Evolutionary conservation across 495 filamentous ascomycete genomes (phyloP), one percentile per base, ranked within the genome.

Genomic region (Pseudomonodictys pantanalensis): DNA sequence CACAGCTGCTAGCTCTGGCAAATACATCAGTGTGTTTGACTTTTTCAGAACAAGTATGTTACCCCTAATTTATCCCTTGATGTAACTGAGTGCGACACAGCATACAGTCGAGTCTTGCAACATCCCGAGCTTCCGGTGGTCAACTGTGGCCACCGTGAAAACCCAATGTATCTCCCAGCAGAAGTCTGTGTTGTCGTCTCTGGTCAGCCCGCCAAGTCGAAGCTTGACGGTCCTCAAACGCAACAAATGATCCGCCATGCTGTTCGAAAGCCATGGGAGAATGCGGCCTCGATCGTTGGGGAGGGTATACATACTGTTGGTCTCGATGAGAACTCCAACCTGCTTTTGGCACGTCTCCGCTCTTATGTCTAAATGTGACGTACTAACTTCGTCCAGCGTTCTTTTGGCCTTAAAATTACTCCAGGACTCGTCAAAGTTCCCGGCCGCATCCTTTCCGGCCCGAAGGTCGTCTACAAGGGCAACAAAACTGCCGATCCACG

Each of bases 171-270:
- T 60, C 60, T 89, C 38, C 83, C 89, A 0, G 77, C 83, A 1
- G 86, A 93, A 63, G 69, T 84, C 11, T 84, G 85, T 62, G 60
- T 67, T 1, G 79, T 93, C 11, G 58, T 84, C 6, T 78, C 82
- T 9, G 89, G 89, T 0, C 89, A 96, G 67, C 66, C 81, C 8
- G 67, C 83, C 9, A 75, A 77, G 55, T 63, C 72, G 2, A 84
- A 84, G 70, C 76, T 90, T 28, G 69, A 65, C n/a, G 69, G 76
- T 0, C 65, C 70, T 1, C 87, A 89, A 64, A 86, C 83, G 0
- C 69, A 75, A 0, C 48, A 70, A 0, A 92, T 92, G 86, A 77
- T 89, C 24, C 68, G 65, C 1, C 87, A 90, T 67, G 84, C 90
- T 1, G 86, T 84, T 32, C 79, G 87, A n/a, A 69, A 71, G 12